Evolutionary conservation across 2,329 filamentous ascomycete genomes (phyloP), one percentile per base, ranked within the genome.

Genomic region (Dactylellina leptospora): DNA sequence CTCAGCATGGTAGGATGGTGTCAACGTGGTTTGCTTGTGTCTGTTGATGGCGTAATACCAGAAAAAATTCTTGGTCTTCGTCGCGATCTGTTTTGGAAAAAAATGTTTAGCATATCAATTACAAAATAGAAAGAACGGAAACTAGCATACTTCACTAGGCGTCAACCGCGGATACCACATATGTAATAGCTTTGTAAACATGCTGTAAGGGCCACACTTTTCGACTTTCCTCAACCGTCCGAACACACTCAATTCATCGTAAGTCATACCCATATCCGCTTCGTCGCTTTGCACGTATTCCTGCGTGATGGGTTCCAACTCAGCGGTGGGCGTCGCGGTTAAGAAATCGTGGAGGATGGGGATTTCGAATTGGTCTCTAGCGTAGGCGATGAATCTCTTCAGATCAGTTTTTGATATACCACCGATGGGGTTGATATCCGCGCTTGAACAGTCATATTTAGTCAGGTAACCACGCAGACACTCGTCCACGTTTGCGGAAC

Each of bases 371-470:
- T 83, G 80, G 16, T 78, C 80, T 56, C 82, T 79, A 1, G 87
- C 85, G 83, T 86, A 92, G n/a, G 80, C 81, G 69, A 92, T 89
- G 80, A 93, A 92, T 8, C 84, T 80, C 78, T 90, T 90, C 1
- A 91, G 81, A 75, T 92, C 90, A 1, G 83, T 86, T 78, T 91
- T 92, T 30, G 75, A 80, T 36, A 84, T 84, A 4, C 83, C 83
- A 13, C 86, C 87, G 54, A 89, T 88, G 2, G 87, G 87, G 75
- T 89, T 87, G 77, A 88, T 82, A 74, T 86, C 84, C 1, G 82
- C 84, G 5, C 81, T 84, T 4, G 80, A 82, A 59, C 81, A 82
- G 75, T 90, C 88, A 76, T 90, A 90, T 79, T 91, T 90, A n/a
- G 88, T 91, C 20, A 89, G 81, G 78, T 90, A 87, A 18, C 83